Conservation (phyloP, 164 flowering plant species). For the Macadamia tetraphylla region DNA sequence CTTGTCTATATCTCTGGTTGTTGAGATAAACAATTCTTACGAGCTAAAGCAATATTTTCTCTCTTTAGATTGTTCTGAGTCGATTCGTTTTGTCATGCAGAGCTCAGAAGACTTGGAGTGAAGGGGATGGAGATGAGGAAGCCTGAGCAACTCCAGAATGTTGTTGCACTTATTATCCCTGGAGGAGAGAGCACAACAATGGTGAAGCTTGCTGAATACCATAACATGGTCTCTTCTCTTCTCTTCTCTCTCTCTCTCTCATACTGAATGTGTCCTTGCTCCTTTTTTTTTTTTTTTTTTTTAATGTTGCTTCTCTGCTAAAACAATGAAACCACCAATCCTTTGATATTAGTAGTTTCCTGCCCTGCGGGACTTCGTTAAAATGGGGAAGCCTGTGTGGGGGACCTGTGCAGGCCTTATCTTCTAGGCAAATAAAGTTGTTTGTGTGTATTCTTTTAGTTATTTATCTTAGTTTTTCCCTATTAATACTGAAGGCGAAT, state of each 20-base stretch:
- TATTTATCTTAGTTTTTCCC: background rate
- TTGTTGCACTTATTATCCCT: conserved; percentile 76
- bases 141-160: conserved; percentile 66
- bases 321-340: background rate
- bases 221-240: conserved; percentile 51
- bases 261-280: too few species aligned
- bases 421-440: conserved; percentile 78
- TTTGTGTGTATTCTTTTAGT: conserved; percentile 38
- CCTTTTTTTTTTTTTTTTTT: too few species aligned
- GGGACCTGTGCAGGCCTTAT: conserved; percentile 99
- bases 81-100: conserved; percentile 26
- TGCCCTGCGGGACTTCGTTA: conserved; percentile 80
- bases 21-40: background rate
- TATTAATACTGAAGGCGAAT: background rate
- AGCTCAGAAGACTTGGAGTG: conserved; percentile 69
- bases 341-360: conserved; percentile 55
- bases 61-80: background rate
- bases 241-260: conserved; percentile 3
- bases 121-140: conserved; percentile 84
- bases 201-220: conserved; percentile 91
- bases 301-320: background rate
- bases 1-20: background rate
- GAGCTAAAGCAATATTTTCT: background rate
- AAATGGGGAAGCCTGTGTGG: conserved; percentile 96
- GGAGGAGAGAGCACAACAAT: conserved; percentile 99